phyloP scores from a whole-genome alignment of 768 basidiomycete genomes.

The Dacryopinax primogenitus region DNA sequence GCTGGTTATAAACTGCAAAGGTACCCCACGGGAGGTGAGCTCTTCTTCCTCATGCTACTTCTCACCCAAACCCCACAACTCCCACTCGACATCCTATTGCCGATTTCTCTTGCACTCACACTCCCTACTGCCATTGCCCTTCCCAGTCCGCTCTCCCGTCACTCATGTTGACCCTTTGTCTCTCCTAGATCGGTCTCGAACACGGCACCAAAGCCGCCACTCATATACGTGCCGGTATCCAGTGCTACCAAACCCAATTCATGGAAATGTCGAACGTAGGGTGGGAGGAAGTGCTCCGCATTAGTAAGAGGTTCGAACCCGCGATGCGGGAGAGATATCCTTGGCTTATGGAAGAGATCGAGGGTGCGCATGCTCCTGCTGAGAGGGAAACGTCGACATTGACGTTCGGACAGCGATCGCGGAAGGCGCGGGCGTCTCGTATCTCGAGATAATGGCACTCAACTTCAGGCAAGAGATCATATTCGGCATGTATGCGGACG shows the following conservation, averaged over 20 bases:
- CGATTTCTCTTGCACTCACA: not conserved
- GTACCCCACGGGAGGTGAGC: not conserved
- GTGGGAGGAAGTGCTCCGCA: not conserved
- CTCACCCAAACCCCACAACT: too few relatives aligned
- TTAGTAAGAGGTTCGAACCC: not conserved
- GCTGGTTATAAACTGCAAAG: slow-evolving; percentile 1
- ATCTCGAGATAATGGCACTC: not conserved
- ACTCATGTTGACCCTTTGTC: not conserved
- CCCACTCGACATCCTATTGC: too few relatives aligned
- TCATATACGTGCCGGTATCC: not conserved
- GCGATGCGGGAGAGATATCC: not conserved
- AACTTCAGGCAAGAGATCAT: slow-evolving; percentile 5
- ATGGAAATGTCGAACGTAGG: not conserved
- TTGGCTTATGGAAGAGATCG: not conserved
- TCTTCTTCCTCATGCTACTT: too few relatives aligned
- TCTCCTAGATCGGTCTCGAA: not conserved
- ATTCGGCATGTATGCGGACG: not conserved
- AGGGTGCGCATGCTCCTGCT: not conserved
- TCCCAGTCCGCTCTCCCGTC: too few relatives aligned
- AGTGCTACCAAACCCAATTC: not conserved
- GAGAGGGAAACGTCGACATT: not conserved
- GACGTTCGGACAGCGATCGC: not conserved
- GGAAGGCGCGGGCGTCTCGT: not conserved
- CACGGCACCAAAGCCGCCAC: not conserved
- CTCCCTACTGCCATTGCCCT: not conserved